Percentiles rank a stretch among this genome's conserved stretches.
Evolutionary conservation across 768 basidiomycete genomes (phyloP).

Genomic region (Suillus luteus): DNA sequence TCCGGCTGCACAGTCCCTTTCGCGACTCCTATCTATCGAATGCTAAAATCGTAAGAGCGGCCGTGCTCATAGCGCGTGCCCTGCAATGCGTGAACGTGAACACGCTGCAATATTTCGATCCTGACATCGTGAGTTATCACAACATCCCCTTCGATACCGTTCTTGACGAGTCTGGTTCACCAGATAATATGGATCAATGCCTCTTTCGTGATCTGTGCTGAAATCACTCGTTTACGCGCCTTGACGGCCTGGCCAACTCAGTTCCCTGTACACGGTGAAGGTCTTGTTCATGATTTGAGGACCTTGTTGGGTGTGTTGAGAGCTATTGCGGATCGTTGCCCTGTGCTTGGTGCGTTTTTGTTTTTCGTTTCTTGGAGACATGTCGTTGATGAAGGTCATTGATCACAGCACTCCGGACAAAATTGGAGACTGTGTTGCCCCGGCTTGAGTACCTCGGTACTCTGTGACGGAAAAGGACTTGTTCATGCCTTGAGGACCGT

Average conservation of each 20-base stretch:
- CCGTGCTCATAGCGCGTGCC: constrained; percentile 17
- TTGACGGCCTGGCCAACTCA: constrained; percentile 6
- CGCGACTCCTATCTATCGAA: constrained; percentile 19
- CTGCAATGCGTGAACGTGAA: constrained; percentile 17
- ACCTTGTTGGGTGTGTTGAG: constrained; percentile 22
- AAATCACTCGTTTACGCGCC: constrained; percentile 23
- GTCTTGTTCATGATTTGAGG: constrained; percentile 20
- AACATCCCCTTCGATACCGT: not conserved
- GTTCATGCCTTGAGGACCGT: no score
- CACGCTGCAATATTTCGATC: constrained; percentile 9
- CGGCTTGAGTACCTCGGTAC: not conserved
- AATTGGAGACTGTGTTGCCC: constrained; percentile 30
- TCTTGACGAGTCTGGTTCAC: constrained; percentile 1
- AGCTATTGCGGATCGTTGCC: constrained; percentile 20
- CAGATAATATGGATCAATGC: constrained; percentile 29
- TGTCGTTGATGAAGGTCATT: not conserved
- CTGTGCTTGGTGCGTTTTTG: constrained; percentile 23
- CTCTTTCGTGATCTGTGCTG: constrained; percentile 25
- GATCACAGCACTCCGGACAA: constrained; percentile 24
- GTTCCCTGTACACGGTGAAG: not conserved
- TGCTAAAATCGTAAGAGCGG: constrained; percentile 20
- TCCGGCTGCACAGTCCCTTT: constrained; percentile 27
- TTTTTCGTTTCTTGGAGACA: not conserved
- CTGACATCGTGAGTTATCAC: constrained; percentile 20
- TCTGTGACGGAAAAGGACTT: not conserved